Percentiles rank a stretch among this genome's conserved stretches.
Evolutionary conservation across 371 early-diverging fungal species (phyloP).

Genomic region (Mortierella sp.): DNA sequence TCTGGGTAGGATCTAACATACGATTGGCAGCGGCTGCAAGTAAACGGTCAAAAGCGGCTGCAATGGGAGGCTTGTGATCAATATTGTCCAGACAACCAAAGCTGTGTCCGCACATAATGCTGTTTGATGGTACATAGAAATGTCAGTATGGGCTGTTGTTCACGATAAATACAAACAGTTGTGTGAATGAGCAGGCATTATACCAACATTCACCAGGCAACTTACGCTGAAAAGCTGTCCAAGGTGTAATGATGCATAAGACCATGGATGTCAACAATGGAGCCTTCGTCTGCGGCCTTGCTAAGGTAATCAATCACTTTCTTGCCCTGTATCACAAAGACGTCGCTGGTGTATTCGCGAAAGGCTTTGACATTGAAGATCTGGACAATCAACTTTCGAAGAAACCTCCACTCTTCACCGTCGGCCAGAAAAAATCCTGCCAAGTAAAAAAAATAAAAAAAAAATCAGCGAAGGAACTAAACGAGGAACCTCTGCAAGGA

Average conservation of each 20-base stretch:
- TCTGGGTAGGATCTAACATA: conserved; percentile 26
- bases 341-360: conserved; percentile 63
- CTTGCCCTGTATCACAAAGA: conserved; percentile 56
- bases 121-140: background rate
- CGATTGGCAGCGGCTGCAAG: conserved; percentile 2
- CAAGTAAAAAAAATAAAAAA: too few species aligned
- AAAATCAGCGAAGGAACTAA: too few species aligned
- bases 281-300: conserved; percentile 45
- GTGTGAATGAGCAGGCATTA: background rate
- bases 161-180: background rate
- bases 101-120: conserved; percentile 29
- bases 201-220: too few species aligned
- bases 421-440: conserved; percentile 72
- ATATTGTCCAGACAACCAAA: conserved; percentile 31
- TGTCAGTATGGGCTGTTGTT: too few species aligned
- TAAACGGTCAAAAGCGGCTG: conserved; percentile 12
- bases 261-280: conserved; percentile 57
- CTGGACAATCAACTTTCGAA: conserved; percentile 68
- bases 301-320: conserved; percentile 34
- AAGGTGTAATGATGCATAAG: conserved; percentile 64
- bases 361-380: conserved; percentile 77
- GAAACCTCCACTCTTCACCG: conserved; percentile 71
- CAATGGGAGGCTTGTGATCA: conserved; percentile 7
- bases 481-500: background rate
- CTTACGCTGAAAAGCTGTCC: conserved; percentile 54